Conservation (phyloP, 1,284 basidiomycete genomes). For the Microstroma glucosiphilum region DNA sequence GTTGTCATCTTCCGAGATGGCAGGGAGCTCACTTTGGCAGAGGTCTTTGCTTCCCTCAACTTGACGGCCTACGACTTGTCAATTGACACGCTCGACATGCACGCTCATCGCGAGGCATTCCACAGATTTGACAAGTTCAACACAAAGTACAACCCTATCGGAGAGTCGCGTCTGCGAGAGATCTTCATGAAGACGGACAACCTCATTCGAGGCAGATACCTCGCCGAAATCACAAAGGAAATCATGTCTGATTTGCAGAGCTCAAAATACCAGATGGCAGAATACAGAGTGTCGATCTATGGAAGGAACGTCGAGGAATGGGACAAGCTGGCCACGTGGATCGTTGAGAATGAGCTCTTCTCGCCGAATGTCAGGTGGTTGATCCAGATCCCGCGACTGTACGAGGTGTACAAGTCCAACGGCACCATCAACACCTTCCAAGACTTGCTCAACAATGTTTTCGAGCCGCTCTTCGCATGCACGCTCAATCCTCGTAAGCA, state of each 20-base stretch:
- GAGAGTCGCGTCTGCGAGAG: conserved; percentile 87
- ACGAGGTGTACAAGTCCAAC: conserved; percentile 89
- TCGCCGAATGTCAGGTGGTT: conserved; percentile 98
- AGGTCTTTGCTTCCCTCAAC: conserved; percentile 92
- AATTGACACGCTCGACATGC: conserved; percentile 99
- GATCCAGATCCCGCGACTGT: conserved; percentile 89
- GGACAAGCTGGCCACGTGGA: conserved; percentile 98
- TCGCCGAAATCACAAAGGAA: conserved; percentile 92
- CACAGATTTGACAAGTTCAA: conserved; percentile 77
- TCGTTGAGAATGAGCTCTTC: conserved; percentile 83
- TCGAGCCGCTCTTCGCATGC: conserved; percentile 89
- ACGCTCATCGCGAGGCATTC: conserved; percentile 94
- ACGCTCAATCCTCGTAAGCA: conserved; percentile 83
- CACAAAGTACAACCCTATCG: conserved; percentile 77
- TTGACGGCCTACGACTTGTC: conserved; percentile 95
- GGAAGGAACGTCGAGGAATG: conserved; percentile 72
- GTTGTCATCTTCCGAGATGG: conserved; percentile 92
- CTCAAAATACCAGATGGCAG: conserved; percentile 85
- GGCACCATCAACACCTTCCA: conserved; percentile 81
- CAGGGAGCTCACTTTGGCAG: conserved; percentile 75
- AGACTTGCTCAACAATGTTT: conserved; percentile 86
- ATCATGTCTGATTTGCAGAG: conserved; percentile 92
- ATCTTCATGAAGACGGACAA: conserved; percentile 99
- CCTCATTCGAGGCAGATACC: conserved; percentile 65
- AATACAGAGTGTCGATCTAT: conserved; percentile 96